Base-by-base conservation (phyloP, 2,329 filamentous ascomycete genomes). In the Phoma sp. region DNA sequence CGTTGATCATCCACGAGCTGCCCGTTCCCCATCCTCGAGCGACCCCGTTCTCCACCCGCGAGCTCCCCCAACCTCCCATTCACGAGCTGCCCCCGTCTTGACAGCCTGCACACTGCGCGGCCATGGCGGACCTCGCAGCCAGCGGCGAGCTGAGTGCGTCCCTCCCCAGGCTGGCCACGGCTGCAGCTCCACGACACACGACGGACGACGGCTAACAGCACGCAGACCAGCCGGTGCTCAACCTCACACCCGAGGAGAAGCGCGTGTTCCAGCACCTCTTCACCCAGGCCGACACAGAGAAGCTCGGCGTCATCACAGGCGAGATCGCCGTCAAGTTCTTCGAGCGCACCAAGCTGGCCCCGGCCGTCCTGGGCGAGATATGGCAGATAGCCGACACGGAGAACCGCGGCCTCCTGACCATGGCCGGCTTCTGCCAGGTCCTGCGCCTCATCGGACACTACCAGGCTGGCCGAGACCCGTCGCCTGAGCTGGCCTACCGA, bases 371-470 rank as follows among this genome's bases (percentile, higher is more conserved):
- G 56, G 95, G 94, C 76, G 76, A 96, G 90, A 98, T 99, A 83
- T 99, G 95, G 95, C 94, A 98, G 79, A 95, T 99, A 75, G 94
- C 95, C 65, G 95, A 99, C 80, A 92, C 86, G 64, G 94, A 98
- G 80, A 99, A 99, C 80, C 87, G 93, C 62, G 95, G 95, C 47
- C 90, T 98, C 65, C 82, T 99, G 64, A 97, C 93, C 31, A 92
- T 92, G 19, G 86, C 92, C 37, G 95, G 94, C 73, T 99, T 99
- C 78, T 91, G 93, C 58, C 86, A 96, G 73, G 95, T 96, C 54
- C 79, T 99, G 73, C 87, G 95, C 70, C 86, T 99, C 73, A 98
- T 99, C 73, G 95, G 92, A 57, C 95, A 98, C 79, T 93, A 92
- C 62, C 95, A 99, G 79, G 91, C 89, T 62, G 91, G 91, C 69